phyloP scores from a whole-genome alignment of 1,284 basidiomycete species.

The Fomitopsis betulina region DNA sequence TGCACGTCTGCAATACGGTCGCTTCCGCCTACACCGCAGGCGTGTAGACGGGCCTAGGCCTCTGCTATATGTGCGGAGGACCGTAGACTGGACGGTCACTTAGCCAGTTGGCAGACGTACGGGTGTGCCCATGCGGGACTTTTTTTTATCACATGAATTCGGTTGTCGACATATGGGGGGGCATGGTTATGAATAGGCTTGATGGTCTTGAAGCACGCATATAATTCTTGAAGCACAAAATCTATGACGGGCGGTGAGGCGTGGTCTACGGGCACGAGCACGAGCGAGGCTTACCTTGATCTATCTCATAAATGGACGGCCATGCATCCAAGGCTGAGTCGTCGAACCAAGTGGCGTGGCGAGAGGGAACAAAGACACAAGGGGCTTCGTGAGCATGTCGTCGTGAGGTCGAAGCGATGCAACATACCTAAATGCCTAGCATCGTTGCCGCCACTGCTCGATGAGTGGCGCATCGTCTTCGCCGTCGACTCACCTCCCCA shows the following conservation, averaged over 20 bases:
- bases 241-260: neutral
- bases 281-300: neutral
- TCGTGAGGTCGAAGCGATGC: too few relatives aligned
- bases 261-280: too few relatives aligned
- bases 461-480: neutral
- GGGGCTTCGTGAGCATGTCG: too few relatives aligned
- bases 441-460: neutral
- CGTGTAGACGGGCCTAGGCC: neutral
- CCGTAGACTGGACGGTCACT: neutral
- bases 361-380: too few relatives aligned
- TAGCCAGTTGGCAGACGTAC: neutral
- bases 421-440: neutral
- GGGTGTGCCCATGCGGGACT: neutral
- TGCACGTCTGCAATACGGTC: neutral
- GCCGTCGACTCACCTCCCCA: neutral
- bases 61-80: neutral
- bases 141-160: neutral
- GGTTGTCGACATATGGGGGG: neutral
- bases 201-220: too few relatives aligned
- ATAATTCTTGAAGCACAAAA: neutral
- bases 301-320: neutral
- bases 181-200: too few relatives aligned
- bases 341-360: neutral
- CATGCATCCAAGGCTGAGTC: neutral
- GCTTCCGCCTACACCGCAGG: neutral